Evolutionary conservation across 176 grass and related monocot species (phyloP).

Genomic region (Rhipidocladum racemiflorum): DNA sequence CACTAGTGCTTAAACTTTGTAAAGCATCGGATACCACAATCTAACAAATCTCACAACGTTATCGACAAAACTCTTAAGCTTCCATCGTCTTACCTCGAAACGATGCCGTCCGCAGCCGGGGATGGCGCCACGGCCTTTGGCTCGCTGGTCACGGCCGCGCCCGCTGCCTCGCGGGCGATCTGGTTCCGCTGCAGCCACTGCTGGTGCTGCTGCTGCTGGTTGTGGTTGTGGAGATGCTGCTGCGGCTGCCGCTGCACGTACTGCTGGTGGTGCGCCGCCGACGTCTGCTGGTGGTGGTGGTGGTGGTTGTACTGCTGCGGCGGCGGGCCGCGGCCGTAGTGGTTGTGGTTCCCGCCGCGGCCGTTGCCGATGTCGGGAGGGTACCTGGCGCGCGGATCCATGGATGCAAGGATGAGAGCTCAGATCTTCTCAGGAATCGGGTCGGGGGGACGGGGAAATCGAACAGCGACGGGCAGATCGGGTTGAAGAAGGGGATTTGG

Average conservation of each 20-base stretch:
- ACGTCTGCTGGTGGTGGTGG: conserved; percentile 49
- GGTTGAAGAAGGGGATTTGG: not conserved
- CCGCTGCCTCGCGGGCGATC: conserved; percentile 39
- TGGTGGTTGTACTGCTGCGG: conserved; percentile 44
- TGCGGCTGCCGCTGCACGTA: conserved; percentile 45
- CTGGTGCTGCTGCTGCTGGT: conserved; percentile 51
- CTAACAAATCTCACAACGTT: not conserved
- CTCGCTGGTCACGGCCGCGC: conserved; percentile 27
- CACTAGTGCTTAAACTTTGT: not conserved
- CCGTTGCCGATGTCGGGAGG: conserved; percentile 64
- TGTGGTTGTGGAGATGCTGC: conserved; percentile 16
- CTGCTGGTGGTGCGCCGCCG: conserved; percentile 45
- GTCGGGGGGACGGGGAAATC: not conserved
- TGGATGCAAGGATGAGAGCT: conserved; percentile 21
- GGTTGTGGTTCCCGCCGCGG: conserved; percentile 54
- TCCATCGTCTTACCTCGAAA: conserved; percentile 53
- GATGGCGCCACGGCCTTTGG: conserved; percentile 41
- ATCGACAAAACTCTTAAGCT: not conserved
- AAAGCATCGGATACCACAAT: not conserved
- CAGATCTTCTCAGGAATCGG: conserved; percentile 36
- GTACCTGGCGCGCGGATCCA: conserved; percentile 83
- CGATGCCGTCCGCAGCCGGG: conserved; percentile 22
- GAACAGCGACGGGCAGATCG: conserved; percentile 15
- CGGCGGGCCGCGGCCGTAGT: conserved; percentile 42
- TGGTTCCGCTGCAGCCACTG: conserved; percentile 79